A percentile compares a stretch with the other conserved stretches of the same genome.
These are phyloP conservation scores for Ustanciosporium gigantosporum DNA, from an alignment of 1,284 basidiomycete genomes.

Conservation along the genomic window DNA sequence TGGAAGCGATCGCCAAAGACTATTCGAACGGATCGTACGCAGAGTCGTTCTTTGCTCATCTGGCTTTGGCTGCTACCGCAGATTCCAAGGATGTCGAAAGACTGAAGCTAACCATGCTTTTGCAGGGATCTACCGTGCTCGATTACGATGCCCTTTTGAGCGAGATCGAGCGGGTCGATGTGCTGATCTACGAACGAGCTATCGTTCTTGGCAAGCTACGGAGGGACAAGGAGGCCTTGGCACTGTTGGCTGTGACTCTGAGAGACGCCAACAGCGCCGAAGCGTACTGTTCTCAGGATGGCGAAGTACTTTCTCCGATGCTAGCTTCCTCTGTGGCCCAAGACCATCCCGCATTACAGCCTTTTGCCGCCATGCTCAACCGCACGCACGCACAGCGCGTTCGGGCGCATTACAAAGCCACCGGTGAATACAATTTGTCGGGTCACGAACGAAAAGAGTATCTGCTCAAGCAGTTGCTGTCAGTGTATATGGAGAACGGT, in stretches of 20 bases:
- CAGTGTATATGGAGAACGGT: conserved; percentile 37
- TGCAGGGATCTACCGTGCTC: conserved; percentile 43
- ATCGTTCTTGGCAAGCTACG: conserved; percentile 46
- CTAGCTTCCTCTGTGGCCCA: conserved; percentile 32
- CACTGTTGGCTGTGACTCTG: conserved; percentile 37
- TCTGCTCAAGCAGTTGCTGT: conserved; percentile 31
- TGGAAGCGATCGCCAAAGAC: conserved; percentile 19
- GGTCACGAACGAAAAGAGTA: conserved; percentile 18
- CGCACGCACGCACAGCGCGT: conserved; percentile 27
- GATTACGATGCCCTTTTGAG: conserved; percentile 18
- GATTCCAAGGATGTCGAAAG: conserved; percentile 15
- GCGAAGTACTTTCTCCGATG: conserved; percentile 42
- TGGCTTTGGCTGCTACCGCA: conserved; percentile 33
- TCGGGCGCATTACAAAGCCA: conserved; percentile 15
- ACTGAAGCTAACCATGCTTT: conserved; percentile 45
- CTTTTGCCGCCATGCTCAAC: conserved; percentile 33
- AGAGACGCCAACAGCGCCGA: conserved; percentile 51
- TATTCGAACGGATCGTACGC: conserved; percentile 39
- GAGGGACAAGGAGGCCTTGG: conserved; percentile 38
- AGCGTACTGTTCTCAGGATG: conserved; percentile 48
- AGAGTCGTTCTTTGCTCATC: conserved; percentile 48
- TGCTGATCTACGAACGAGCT: conserved; percentile 38
- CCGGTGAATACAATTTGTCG: conserved; percentile 2
- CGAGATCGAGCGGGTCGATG: conserved; percentile 7
- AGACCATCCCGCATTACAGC: conserved; percentile 16